Base-by-base conservation (phyloP, 192 early-diverging fungal species). In the Cetraspora pellucida region DNA sequence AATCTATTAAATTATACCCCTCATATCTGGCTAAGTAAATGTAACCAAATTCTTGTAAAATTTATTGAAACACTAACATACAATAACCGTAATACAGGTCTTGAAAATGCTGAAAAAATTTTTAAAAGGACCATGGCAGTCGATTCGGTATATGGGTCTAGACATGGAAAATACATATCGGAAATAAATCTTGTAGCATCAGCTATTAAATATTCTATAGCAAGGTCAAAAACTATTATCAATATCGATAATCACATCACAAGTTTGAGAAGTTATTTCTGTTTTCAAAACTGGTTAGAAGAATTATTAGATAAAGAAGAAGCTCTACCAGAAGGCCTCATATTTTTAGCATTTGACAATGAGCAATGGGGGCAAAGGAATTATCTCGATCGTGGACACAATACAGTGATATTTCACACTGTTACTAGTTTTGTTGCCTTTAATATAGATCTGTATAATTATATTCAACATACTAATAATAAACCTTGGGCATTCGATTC, bases 301-400 rank as follows among this genome's bases (percentile, higher is more conserved):
- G 52, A 30, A 72, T 30, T 72, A 25, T 25, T 52, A 54, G 30
- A 72, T 17, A 3, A n/a, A 13, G 27, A 57, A 37, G 49, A 72
- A 28, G 2, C 52, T 16, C 21, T 72, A 28, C 50, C 0, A 57
- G n/a, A n/a, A n/a, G n/a, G n/a, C n/a, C n/a, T n/a, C n/a, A n/a
- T n/a, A n/a, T n/a, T n/a, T n/a, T n/a, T n/a, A n/a, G n/a, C n/a
- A n/a, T n/a, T 72, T 72, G 70, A 72, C 25, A 72, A 72, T 72
- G 70, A 72, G 37, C 54, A 72, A 31, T 57, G 54, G 30, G 52
- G 54, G 17, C 52, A 72, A 57, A 57, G 57, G 23, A 72, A 72
- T 72, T 72, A 72, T 72, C 70, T 55, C n/a, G 52, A 72, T 72
- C 70, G 70, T n/a, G 52, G 70, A 72, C 6, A 31, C 17, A 37